phyloP scores from a whole-genome alignment of 805 yeast species.

The Saccharomycopsis schoenii region DNA sequence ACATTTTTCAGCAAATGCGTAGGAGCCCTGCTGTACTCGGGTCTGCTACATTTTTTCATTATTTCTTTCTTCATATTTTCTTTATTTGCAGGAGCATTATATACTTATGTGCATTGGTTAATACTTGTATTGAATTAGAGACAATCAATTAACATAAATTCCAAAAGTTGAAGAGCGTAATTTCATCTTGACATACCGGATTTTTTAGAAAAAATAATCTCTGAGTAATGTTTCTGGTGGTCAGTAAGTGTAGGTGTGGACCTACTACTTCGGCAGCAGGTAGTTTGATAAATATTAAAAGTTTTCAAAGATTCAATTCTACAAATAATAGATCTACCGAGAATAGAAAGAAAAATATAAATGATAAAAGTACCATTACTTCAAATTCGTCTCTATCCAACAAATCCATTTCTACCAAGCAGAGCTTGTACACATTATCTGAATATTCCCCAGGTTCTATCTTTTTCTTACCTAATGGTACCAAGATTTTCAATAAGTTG shows the following conservation, averaged over 20 bases:
- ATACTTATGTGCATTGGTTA: no score
- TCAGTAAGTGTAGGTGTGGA: neutral
- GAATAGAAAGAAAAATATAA: constrained; percentile 15
- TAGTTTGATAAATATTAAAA: neutral
- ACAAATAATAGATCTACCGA: constrained; percentile 3
- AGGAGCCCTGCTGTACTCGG: neutral
- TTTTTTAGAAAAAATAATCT: neutral
- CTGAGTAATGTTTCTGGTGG: neutral
- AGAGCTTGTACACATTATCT: constrained; percentile 71
- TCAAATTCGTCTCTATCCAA: constrained; percentile 13
- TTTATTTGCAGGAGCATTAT: no score
- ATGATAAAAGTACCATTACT: constrained; percentile 15
- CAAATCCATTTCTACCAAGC: constrained; percentile 36
- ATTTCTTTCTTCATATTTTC: neutral
- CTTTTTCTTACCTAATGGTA: constrained; percentile 89
- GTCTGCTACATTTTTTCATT: neutral
- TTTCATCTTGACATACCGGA: neutral
- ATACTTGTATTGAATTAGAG: no score
- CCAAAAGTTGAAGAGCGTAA: neutral
- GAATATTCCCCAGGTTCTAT: constrained; percentile 83
- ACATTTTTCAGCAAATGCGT: neutral
- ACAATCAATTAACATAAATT: no score
- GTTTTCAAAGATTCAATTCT: neutral
- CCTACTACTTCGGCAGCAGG: neutral
- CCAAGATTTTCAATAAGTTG: constrained; percentile 72